A percentile compares a stretch with the other conserved stretches of the same genome.
phyloP scores from a whole-genome alignment of 768 basidiomycete species.

The Mycena crocata region DNA sequence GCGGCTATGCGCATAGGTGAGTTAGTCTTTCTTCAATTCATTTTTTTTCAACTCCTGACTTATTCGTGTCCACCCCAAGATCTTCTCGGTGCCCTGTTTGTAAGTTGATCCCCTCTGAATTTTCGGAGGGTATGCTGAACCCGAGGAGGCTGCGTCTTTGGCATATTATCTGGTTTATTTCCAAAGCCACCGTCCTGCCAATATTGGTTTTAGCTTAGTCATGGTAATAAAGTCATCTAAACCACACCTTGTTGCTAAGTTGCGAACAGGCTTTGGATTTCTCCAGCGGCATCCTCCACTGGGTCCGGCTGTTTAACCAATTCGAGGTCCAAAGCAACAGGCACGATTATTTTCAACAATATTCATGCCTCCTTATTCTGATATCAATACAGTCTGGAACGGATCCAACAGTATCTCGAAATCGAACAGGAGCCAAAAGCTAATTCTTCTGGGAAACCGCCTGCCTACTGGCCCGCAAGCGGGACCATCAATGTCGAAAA shows the following conservation, averaged over 20 bases:
- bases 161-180: constrained; percentile 56
- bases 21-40: neutral
- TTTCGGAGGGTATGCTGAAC: neutral
- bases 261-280: constrained; percentile 50
- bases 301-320: constrained; percentile 35
- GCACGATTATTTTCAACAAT: constrained; percentile 28
- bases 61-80: constrained; percentile 26
- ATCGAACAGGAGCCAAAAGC: constrained; percentile 56
- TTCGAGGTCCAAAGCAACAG: constrained; percentile 43
- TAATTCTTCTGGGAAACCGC: constrained; percentile 47
- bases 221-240: constrained; percentile 59
- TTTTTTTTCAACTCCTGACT: neutral
- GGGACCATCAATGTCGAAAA: constrained; percentile 56
- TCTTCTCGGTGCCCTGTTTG: constrained; percentile 57
- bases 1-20: constrained; percentile 45
- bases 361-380: constrained; percentile 46
- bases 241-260: neutral
- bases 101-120: constrained; percentile 34
- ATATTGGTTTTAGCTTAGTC: constrained; percentile 51
- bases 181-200: constrained; percentile 44
- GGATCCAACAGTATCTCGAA: constrained; percentile 44
- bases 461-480: constrained; percentile 63
- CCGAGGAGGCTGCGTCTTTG: constrained; percentile 42
- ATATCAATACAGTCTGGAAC: constrained; percentile 41
- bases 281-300: constrained; percentile 55